phyloP scores from a whole-genome alignment of 495 filamentous ascomycete genomes.

The Aspergillus nanangensis region DNA sequence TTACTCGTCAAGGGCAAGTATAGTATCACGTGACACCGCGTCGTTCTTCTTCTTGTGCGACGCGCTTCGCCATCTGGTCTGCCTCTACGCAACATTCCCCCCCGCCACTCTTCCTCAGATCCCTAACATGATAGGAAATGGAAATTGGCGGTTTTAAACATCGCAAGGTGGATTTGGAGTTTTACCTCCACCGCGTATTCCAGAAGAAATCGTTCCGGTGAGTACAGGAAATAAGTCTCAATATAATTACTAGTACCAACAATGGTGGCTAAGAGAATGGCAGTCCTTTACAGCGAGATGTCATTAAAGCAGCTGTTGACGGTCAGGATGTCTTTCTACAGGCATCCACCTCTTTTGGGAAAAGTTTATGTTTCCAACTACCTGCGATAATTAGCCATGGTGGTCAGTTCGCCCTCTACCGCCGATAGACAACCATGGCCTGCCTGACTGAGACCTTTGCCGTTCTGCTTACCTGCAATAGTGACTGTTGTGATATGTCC shows the following conservation, averaged over 20 bases:
- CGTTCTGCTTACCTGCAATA: conserved; percentile 17
- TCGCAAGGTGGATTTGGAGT: conserved; percentile 66
- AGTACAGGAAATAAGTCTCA: conserved; percentile 3
- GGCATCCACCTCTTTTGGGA: conserved; percentile 94
- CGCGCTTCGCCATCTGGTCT: not conserved
- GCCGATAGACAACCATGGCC: not conserved
- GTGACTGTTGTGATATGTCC: conserved; percentile 92
- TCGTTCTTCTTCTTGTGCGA: not conserved
- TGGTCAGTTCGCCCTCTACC: conserved; percentile 47
- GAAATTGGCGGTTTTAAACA: conserved; percentile 8
- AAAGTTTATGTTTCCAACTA: conserved; percentile 91
- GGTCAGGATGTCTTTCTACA: conserved; percentile 92
- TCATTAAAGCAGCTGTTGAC: conserved; percentile 74
- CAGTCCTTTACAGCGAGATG: conserved; percentile 82
- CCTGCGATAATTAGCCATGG: conserved; percentile 84
- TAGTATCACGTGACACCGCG: not conserved
- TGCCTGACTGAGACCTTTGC: conserved; percentile 5
- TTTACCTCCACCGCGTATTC: conserved; percentile 79
- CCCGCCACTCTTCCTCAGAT: not conserved
- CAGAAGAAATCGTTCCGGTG: conserved; percentile 71
- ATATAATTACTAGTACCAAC: no score
- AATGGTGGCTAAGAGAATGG: conserved; percentile 12
- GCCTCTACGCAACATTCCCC: not conserved
- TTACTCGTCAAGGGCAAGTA: not conserved
- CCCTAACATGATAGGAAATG: conserved; percentile 24